Evolutionary conservation across 768 basidiomycete species (phyloP).

Genomic region (Candolleomyces aberdarensis): DNA sequence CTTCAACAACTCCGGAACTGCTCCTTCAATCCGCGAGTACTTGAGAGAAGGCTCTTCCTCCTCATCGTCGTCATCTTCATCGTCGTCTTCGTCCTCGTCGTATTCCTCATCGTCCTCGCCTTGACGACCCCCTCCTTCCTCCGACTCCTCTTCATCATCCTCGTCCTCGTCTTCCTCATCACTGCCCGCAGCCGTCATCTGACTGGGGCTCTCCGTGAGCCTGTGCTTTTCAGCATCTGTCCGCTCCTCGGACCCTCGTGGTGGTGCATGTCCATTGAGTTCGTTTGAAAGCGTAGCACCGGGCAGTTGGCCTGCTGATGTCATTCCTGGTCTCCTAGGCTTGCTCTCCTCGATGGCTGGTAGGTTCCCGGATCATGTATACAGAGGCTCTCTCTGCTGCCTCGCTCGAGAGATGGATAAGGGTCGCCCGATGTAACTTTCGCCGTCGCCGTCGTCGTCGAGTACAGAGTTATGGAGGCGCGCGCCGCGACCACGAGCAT

Average conservation of each 20-base stretch:
- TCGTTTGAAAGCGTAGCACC: too few species aligned
- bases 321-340: too few species aligned
- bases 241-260: neutral
- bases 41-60: conserved; percentile 93
- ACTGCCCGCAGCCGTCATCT: conserved; percentile 25
- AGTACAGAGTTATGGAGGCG: too few species aligned
- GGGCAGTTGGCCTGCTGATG: too few species aligned
- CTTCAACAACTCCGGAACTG: conserved; percentile 71
- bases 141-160: conserved; percentile 23
- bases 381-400: too few species aligned
- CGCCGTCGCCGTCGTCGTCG: too few species aligned
- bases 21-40: conserved; percentile 78
- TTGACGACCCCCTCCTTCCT: conserved; percentile 21
- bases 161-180: conserved; percentile 33
- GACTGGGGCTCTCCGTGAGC: neutral
- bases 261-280: neutral
- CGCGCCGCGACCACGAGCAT: too few species aligned
- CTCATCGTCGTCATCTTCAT: conserved; percentile 65
- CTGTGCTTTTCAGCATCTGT: neutral
- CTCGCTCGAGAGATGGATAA: too few species aligned
- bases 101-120: conserved; percentile 28
- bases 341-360: too few species aligned
- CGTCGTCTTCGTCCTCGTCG: conserved; percentile 47
- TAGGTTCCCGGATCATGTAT: too few species aligned
- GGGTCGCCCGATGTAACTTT: too few species aligned